These are phyloP conservation scores for Russula vinacea DNA, from an alignment of 768 basidiomycete genomes.

Conservation along the genomic window DNA sequence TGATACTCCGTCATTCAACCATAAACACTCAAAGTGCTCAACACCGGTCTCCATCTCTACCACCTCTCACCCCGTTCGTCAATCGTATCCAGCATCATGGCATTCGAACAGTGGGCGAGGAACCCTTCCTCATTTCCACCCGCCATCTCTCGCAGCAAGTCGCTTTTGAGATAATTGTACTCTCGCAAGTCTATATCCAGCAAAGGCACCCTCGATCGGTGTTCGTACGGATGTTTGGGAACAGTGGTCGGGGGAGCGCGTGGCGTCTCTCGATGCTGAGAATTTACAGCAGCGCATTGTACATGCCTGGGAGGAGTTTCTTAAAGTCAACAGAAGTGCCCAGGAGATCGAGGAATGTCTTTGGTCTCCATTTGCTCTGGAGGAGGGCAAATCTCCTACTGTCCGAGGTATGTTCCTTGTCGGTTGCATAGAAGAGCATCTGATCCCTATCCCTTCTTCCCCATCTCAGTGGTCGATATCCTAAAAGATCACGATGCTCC, in stretches of 20 bases:
- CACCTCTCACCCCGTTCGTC: conserved; percentile 19
- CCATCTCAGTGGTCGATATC: conserved; percentile 22
- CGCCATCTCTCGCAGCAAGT: conserved; percentile 2
- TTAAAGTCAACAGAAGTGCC: conserved; percentile 41
- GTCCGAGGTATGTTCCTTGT: conserved; percentile 32
- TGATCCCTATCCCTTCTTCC: not conserved
- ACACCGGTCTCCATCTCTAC: not conserved
- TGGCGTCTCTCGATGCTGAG: conserved; percentile 32
- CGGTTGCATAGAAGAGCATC: not conserved
- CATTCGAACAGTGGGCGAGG: conserved; percentile 15
- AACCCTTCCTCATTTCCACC: not conserved
- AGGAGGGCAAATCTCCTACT: conserved; percentile 30
- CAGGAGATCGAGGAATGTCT: conserved; percentile 48
- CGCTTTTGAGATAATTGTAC: conserved; percentile 29
- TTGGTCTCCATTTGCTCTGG: conserved; percentile 46
- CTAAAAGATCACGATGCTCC: conserved; percentile 23
- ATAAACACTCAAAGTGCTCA: too few species aligned
- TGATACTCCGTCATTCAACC: conserved; percentile 13
- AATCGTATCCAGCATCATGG: conserved; percentile 32
- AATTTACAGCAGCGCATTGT: conserved; percentile 39
- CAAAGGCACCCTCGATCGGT: conserved; percentile 2
- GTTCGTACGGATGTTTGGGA: conserved; percentile 42
- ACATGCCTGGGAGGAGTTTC: conserved; percentile 44
- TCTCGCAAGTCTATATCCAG: conserved; percentile 31
- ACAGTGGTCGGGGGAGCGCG: conserved; percentile 40